Base-by-base conservation (phyloP, 2,329 filamentous ascomycete species). In the Ophidiomyces ophidiicola region DNA sequence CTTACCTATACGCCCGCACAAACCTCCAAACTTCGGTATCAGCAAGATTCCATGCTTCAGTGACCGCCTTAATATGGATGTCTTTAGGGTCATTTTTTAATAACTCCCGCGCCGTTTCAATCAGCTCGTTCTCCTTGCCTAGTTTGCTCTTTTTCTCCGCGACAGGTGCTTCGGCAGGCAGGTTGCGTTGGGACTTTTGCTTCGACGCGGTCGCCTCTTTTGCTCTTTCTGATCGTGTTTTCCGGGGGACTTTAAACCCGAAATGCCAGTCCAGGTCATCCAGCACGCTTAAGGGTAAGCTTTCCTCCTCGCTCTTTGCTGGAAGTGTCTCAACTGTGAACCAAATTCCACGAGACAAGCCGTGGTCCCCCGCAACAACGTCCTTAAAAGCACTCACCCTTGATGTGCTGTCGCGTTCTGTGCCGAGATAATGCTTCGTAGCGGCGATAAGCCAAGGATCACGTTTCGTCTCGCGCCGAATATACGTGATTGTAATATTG, bases 191-290 rank as follows among this genome's bases (percentile, higher is more conserved):
- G 23, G 17, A 6, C 10, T 24, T 30, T 24, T 42, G 28, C 31
- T 46, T 42, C 23, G 46, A 25, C 42, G 54, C 50, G 6, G 48
- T 51, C 18, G 60, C 54, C 14, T 54, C 55, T 19, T 60, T 59
- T 18, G 56, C 48, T 32, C 36, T 39, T 39, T 63, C 56, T n/a
- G 55, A 51, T 25, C 56, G 53, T 58, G 63, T 36, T 50, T 59
- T 46, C 41, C 69, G 68, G 1, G 87, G 83, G 6, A 94, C 70
- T 10, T 70, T 67, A 59, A 96, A 96, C 39, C 88, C 90, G 55
- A 96, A 84, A 49, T 80, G 73, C 85, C 86, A 96, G 54, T 88
- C 80, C 2, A 94, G 66, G 47, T 90, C 81, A n/a, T 71, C 58
- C 14, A 67, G 43, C 23, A 64, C 56, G 10, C 53, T 49, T 2